These are phyloP conservation scores for Elymus sibiricus DNA, from an alignment of 176 grass and related monocot species.

Conservation along the genomic window DNA sequence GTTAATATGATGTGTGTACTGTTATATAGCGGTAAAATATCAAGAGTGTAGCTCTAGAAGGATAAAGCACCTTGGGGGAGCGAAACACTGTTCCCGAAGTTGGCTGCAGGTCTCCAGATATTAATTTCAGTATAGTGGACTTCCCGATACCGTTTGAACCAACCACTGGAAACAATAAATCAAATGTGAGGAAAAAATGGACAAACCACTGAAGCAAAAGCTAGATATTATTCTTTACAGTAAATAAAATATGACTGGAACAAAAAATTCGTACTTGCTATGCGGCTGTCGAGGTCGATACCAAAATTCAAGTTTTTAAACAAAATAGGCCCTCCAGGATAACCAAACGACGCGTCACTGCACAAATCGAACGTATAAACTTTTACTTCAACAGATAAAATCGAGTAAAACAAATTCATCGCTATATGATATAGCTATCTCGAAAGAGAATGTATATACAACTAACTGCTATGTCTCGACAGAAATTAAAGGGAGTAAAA, in stretches of 20 bases:
- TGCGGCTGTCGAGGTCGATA: slow-evolving; percentile 91
- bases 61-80: slow-evolving; percentile 72
- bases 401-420: background rate
- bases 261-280: slow-evolving; percentile 72
- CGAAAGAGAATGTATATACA: background rate
- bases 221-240: background rate
- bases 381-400: slow-evolving; percentile 3
- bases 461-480: background rate
- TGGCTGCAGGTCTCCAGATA: slow-evolving; percentile 95
- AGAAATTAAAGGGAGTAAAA: background rate
- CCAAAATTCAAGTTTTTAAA: slow-evolving; percentile 99
- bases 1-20: background rate
- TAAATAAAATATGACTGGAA: background rate
- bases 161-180: slow-evolving; percentile 69
- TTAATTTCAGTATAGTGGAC: slow-evolving; percentile 95
- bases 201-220: background rate
- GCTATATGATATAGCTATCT: background rate
- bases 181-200: slow-evolving; percentile 17
- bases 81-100: slow-evolving; percentile 95
- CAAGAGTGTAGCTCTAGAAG: background rate
- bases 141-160: slow-evolving; percentile 98
- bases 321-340: slow-evolving; percentile 85
- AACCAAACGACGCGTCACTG: slow-evolving; percentile 97
- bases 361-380: slow-evolving; percentile 1
- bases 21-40: background rate